Conservation (phyloP, 2,329 filamentous ascomycete species). For the Monosporascus sp. region DNA sequence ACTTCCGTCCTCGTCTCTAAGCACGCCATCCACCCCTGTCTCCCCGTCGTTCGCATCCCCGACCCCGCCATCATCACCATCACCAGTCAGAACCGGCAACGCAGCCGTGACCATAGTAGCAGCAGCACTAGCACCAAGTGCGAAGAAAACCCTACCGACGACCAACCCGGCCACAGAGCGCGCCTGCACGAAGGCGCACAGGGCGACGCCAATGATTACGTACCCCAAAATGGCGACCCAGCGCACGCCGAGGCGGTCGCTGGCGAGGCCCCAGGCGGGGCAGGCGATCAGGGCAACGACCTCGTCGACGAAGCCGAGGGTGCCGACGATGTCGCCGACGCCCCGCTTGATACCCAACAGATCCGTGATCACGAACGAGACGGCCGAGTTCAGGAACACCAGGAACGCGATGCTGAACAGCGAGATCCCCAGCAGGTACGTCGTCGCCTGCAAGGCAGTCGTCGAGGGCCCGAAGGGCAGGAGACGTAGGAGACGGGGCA, state of each 20-base stretch:
- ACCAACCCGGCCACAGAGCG: conserved; percentile 80
- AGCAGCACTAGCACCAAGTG: conserved; percentile 83
- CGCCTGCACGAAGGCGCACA: conserved; percentile 81
- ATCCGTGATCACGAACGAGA: conserved; percentile 82
- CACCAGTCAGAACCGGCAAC: conserved; percentile 65
- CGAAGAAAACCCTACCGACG: conserved; percentile 80
- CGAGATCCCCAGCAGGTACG: conserved; percentile 76
- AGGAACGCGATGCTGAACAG: conserved; percentile 87
- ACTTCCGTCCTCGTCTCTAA: conserved; percentile 9
- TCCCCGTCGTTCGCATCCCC: conserved; percentile 17
- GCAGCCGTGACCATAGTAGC: conserved; percentile 97
- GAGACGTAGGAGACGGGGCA: conserved; percentile 32
- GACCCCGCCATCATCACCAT: conserved; percentile 30
- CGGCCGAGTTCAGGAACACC: conserved; percentile 80
- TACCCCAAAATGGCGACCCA: conserved; percentile 75
- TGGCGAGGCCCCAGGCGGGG: conserved; percentile 72
- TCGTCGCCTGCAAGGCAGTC: conserved; percentile 58
- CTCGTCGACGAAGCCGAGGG: conserved; percentile 81
- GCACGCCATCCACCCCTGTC: conserved; percentile 7
- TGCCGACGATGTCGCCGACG: conserved; percentile 78
- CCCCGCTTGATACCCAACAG: conserved; percentile 67
- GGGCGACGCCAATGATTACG: conserved; percentile 68
- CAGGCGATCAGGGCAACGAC: conserved; percentile 76
- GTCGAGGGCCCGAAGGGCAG: conserved; percentile 57
- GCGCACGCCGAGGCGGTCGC: conserved; percentile 71